Base-by-base conservation (phyloP, 164 flowering plant genomes). In the Houttuynia cordata region DNA sequence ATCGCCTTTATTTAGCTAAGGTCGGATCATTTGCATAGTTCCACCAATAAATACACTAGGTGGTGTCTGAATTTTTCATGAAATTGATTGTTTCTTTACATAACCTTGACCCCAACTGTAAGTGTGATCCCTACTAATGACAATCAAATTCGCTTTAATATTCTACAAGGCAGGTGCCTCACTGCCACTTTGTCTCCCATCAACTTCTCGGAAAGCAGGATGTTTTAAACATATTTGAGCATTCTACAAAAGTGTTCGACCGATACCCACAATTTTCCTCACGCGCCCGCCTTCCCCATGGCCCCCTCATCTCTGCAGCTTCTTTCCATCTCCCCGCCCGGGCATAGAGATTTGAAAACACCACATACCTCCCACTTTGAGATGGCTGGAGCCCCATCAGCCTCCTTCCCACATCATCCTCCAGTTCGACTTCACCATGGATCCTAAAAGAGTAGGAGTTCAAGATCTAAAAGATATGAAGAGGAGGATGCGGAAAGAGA, bases 321-420 rank as follows among this genome's bases (percentile, higher is more conserved):
- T 62, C 60, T 17, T 51, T 68, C 93, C 91, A 87, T 61, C 68
- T 79, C 62, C 79, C 84, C 9, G 67, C 77, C 24, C 55, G 78
- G n/a, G 93, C 89, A 70, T 79, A 70, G 41, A 87, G 74, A 61
- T 67, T 86, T 2, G 91, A 83, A 53, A 91, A 60, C 8, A 70
- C 67, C 37, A 87, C 82, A 60, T 83, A 86, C 61, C 76, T 63
- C 42, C 93, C 93, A 65, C 83, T 77, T 62, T 83, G 87, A 37
- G 56, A 60, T 21, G 93, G 88, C 67, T 82, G 83, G 72, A 81
- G 64, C 53, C 73, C 78, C 47, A 90, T 69, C 60, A 87, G 52
- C 60, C 63, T 79, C 67, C 56, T 69, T 45, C 86, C 93, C 10
- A 83, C 74, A 54, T 69, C 66, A 62, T 71, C 65, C 21, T 79